Evolutionary conservation across 2,329 filamentous ascomycete species (phyloP).

Genomic region (Cadophora sp.): DNA sequence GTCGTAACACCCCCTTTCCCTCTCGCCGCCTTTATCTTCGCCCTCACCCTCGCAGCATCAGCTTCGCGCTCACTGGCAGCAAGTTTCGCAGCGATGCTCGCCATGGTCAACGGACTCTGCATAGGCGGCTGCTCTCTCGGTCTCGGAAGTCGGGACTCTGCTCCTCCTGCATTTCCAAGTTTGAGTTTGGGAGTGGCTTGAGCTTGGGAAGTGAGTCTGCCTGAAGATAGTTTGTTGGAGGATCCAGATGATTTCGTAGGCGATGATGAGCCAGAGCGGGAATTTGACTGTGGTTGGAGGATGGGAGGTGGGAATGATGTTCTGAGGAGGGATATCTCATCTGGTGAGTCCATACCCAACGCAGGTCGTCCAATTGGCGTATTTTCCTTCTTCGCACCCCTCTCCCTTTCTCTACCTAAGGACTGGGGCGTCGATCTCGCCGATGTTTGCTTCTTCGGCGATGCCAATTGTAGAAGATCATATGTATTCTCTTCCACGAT

Average conservation of each 20-base stretch:
- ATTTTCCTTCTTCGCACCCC: constrained; percentile 14
- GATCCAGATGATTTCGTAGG: constrained; percentile 22
- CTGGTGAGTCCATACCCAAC: constrained; percentile 17
- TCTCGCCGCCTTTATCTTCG: constrained; percentile 65
- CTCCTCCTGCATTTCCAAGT: constrained; percentile 11
- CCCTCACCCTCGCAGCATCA: constrained; percentile 66
- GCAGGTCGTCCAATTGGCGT: constrained; percentile 24
- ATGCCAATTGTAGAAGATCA: constrained; percentile 50
- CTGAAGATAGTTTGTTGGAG: constrained; percentile 1
- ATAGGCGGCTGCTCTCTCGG: constrained; percentile 46
- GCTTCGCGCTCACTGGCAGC: constrained; percentile 69
- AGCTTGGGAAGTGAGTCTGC: constrained; percentile 11
- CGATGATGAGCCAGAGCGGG: constrained; percentile 20
- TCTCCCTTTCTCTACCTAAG: neutral
- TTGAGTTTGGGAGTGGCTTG: constrained; percentile 37
- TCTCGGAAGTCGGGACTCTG: constrained; percentile 40
- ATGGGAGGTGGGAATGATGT: constrained; percentile 25
- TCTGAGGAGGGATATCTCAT: constrained; percentile 38
- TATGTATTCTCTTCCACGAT: constrained; percentile 57
- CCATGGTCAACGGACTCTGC: constrained; percentile 66
- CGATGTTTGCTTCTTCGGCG: constrained; percentile 44
- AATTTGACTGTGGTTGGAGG: constrained; percentile 6
- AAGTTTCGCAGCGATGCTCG: constrained; percentile 67
- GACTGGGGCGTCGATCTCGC: constrained; percentile 37
- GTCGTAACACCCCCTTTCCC: constrained; percentile 47